These are phyloP conservation scores for Podila epicladia DNA, from an alignment of 192 early-diverging fungal genomes.

Conservation along the genomic window DNA sequence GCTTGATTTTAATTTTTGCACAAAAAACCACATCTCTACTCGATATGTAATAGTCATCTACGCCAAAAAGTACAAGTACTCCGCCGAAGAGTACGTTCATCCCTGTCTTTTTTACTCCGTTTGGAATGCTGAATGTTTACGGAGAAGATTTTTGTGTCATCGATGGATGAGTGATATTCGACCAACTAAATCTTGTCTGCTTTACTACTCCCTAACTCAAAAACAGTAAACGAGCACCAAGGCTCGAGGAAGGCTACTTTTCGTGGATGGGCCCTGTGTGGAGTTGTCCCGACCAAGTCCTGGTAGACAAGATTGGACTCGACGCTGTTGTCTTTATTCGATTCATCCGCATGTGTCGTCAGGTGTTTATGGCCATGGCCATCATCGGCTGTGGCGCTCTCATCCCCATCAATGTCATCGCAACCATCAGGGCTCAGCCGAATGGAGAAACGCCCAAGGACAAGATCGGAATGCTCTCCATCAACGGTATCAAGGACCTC, in stretches of 20 bases:
- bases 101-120: background rate
- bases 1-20: too few relatives aligned
- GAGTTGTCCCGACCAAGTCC: conserved; percentile 62
- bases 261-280: conserved; percentile 70
- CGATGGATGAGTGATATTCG: background rate
- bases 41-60: conserved; percentile 31
- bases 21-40: background rate
- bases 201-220: background rate
- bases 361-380: conserved; percentile 65
- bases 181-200: background rate
- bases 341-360: conserved; percentile 68
- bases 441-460: conserved; percentile 19
- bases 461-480: conserved; percentile 36
- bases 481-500: conserved; percentile 19
- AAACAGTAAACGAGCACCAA: conserved; percentile 67
- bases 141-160: background rate
- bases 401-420: conserved; percentile 71
- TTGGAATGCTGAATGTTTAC: background rate
- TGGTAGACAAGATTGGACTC: conserved; percentile 73
- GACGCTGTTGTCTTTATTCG: conserved; percentile 78
- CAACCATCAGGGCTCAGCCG: conserved; percentile 43
- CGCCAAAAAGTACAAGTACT: conserved; percentile 37
- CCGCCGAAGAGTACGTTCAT: conserved; percentile 33
- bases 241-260: conserved; percentile 69
- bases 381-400: conserved; percentile 66